Evolutionary conservation across 2,329 filamentous ascomycete species (phyloP), one percentile per base, ranked within the genome.

Genomic region (Phialophora verrucosa): DNA sequence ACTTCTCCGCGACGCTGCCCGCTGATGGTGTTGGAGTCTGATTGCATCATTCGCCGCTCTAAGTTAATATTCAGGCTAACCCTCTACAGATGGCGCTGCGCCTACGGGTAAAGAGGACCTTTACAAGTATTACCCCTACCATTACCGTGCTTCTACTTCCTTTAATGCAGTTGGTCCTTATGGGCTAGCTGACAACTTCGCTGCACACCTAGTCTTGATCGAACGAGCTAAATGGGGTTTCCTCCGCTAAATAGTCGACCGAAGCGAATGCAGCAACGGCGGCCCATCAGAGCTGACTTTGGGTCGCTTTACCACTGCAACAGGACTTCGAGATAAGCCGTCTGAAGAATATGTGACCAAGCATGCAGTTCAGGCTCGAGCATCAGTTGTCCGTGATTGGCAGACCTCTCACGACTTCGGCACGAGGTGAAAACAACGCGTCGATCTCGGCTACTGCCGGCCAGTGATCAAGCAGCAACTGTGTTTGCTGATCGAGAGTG

Each of bases 401-500:
- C 23, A 4, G 14, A 14, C 14, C 5, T 53, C 49, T 53, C 49
- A 53, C 49, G 27, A 53, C 27, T 25, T 53, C 49, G 23, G 49
- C 49, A 27, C 49, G 49, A 29, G 27, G 23, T 23, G 20, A n/a
- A 17, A 53, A 27, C 11, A 53, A 8, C 6, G 20, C 49, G 12
- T 53, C 23, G 11, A 27, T 29, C 49, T 59, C 38, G 14, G 11
- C 23, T n/a, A 10, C 11, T 47, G 56, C 31, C 23, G 27, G 53
- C 53, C 53, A 56, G 12, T n/a, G n/a, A 5, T 17, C 14, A 8
- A 56, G 53, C 27, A 20, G n/a, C 7, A 35, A 5, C 31, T n/a
- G 53, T 12, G n/a, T 56, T 10, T 56, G 53, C 5, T 31, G 53
- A 31, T 56, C 27, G 53, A 56, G 53, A 32, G 14, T 31, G 31